Base-by-base conservation (phyloP, 2,329 filamentous ascomycete species). In the Aureobasidium vineae region DNA sequence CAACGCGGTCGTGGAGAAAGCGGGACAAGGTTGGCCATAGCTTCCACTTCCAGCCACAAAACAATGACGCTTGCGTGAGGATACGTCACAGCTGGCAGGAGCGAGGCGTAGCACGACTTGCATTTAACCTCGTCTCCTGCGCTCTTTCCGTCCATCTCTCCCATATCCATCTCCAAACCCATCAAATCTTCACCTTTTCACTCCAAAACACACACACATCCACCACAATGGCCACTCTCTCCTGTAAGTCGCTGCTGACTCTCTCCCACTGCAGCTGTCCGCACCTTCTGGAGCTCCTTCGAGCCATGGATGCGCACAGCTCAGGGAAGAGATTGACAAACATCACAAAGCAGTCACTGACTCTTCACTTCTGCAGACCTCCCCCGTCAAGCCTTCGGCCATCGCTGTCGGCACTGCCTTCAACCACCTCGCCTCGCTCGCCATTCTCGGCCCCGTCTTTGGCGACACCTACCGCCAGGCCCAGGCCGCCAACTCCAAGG, bases 361-460 rank as follows among this genome's bases (percentile, higher is more conserved):
- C 68, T 38, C 45, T 21, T 23, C 43, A 19, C 60, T 40, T 13
- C 26, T 16, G 2, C 70, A 88, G 85, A 90, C 78, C 85, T 91
- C 66, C 88, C 88, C 93, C 72, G 95, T 99, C 77, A 98, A 97
- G 89, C 95, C 95, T 73, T 97, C 93, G 77, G 94, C 95, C 75
- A 97, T 99, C 77, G 95, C 94, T 76, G 87, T 98, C 76, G 95
- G 95, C 81, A 95, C 93, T 70, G 82, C 92, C 79, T 99, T 97
- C 88, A 97, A 90, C 85, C 94, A 99, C 82, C 88, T 89, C 74
- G 85, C 92, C 75, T 95, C 95, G 76, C 88, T 95, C 70, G 93
- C 91, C 70, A 87, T 98, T 73, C 86, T 98, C 70, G 86, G 88
- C 68, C 94, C 94, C 70, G 82, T 98, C 80, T 97, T 98, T 78